Percentiles rank a stretch among this genome's conserved stretches.
phyloP scores from a whole-genome alignment of 352 stramenopile genomes.

The Globisporangium nagaii region DNA sequence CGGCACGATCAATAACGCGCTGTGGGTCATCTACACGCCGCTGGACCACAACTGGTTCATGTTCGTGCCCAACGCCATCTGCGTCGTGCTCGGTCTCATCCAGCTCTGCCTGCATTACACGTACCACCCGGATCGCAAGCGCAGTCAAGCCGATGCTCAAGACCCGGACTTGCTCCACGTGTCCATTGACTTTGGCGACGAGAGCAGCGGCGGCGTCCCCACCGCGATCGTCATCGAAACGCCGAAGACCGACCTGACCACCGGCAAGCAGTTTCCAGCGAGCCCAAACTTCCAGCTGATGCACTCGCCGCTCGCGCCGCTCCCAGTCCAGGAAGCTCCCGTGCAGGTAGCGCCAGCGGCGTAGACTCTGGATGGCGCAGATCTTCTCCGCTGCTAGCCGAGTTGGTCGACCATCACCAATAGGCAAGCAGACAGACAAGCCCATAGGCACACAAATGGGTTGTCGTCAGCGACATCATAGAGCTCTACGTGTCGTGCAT shows the following conservation, averaged over 20 bases:
- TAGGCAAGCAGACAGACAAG: too few relatives aligned
- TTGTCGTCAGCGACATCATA: too few relatives aligned
- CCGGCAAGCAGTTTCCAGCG: slow-evolving; percentile 25
- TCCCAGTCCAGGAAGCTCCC: too few relatives aligned
- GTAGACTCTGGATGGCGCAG: too few relatives aligned
- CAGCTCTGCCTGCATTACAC: not conserved
- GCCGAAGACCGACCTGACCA: slow-evolving; percentile 17
- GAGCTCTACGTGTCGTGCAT: too few relatives aligned
- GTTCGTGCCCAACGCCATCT: slow-evolving; percentile 34
- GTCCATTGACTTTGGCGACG: slow-evolving; percentile 22
- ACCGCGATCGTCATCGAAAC: slow-evolving; percentile 19
- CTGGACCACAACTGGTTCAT: slow-evolving; percentile 55
- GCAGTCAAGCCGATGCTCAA: too few relatives aligned
- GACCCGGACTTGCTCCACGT: slow-evolving; percentile 6
- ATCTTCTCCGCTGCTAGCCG: too few relatives aligned
- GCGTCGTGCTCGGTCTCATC: slow-evolving; percentile 20
- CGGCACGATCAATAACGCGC: slow-evolving; percentile 40
- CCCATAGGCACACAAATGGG: too few relatives aligned
- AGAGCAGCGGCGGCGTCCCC: slow-evolving; percentile 16
- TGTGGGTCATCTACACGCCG: slow-evolving; percentile 43
- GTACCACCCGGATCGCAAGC: not conserved
- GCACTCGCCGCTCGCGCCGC: slow-evolving; percentile 12
- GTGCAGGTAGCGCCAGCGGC: not conserved
- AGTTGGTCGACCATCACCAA: too few relatives aligned
- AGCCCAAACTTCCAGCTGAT: slow-evolving; percentile 1